Base-by-base conservation (phyloP, 495 filamentous ascomycete genomes). In the Trichocladium antarcticum region DNA sequence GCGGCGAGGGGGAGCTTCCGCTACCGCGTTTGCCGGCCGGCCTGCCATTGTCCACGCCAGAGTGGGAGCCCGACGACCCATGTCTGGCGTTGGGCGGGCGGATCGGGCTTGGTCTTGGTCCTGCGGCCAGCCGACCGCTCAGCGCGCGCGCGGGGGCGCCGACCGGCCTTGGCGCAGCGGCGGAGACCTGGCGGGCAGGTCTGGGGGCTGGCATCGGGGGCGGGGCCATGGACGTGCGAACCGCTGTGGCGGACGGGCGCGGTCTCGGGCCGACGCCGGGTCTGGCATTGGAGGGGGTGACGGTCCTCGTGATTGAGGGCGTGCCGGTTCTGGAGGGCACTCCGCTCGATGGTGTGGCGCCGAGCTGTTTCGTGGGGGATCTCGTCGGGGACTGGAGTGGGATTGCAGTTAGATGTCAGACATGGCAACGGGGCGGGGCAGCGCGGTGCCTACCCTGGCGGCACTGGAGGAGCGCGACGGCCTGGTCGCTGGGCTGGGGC, bases 281-380 rank as follows among this genome's bases (percentile, higher is more conserved):
- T 72, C 60, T 49, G 45, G 67, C 61, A 62, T 70, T 78, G 8
- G 73, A 71, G 4, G 80, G 78, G 1, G 82, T 76, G 31, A 14
- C 11, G n/a, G 37, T 38, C n/a, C 24, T 3, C 4, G 24, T 8
- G 8, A 4, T 27, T 27, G 24, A 27, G 24, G 24, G 24, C 24
- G 24, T 27, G 24, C 71, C 74, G 32, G 78, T 84, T 47, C 82
- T 75, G 6, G 82, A 82, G 20, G 73, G 69, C 3, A 71, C 63
- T 16, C 73, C 69, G 27, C 81, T 81, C 14, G 80, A 68, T 2
- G 72, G 58, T 2, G 76, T 71, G 28, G 76, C 75, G 8, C 55
- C 68, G 9, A 86, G 64, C 51, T 86, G 84, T 60, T 93, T 90
- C 9, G 84, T 87, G 7, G 87, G 85, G 5, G 83, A 87, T 58